Conservation (phyloP, 192 early-diverging fungal species). For the Coemansia sp. region DNA sequence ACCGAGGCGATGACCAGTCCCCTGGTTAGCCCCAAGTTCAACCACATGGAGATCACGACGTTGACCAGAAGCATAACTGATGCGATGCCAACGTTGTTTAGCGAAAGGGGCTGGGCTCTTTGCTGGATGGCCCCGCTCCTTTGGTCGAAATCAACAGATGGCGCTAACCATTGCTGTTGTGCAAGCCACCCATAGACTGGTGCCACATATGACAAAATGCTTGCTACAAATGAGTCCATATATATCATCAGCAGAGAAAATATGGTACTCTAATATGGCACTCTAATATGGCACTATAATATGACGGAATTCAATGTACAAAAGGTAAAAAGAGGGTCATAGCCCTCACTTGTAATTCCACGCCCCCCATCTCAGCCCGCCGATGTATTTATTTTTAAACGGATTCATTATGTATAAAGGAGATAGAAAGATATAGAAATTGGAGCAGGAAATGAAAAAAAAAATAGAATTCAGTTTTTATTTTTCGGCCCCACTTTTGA, state of each 20-base stretch:
- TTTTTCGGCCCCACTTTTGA: no score
- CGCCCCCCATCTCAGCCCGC: no score
- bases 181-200: slow-evolving; percentile 6
- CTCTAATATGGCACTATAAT: no score
- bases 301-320: no score
- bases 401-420: no score
- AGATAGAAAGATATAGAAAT: no score
- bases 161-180: slow-evolving; percentile 13
- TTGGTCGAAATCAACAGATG: not conserved
- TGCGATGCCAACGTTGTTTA: slow-evolving; percentile 67
- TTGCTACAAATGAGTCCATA: not conserved
- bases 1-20: slow-evolving; percentile 68
- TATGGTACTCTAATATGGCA: no score
- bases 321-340: no score
- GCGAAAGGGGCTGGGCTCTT: slow-evolving; percentile 15
- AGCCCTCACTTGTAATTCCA: no score
- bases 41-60: slow-evolving; percentile 59
- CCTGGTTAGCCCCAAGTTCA: slow-evolving; percentile 67
- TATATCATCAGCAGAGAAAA: not conserved
- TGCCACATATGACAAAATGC: not conserved
- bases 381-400: no score
- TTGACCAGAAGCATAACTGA: slow-evolving; percentile 63
- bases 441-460: no score
- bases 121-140: not conserved
- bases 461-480: no score